These are phyloP conservation scores for Sugiyamaella novakii DNA, from an alignment of 1,139 yeast genomes.

Conservation along the genomic window DNA sequence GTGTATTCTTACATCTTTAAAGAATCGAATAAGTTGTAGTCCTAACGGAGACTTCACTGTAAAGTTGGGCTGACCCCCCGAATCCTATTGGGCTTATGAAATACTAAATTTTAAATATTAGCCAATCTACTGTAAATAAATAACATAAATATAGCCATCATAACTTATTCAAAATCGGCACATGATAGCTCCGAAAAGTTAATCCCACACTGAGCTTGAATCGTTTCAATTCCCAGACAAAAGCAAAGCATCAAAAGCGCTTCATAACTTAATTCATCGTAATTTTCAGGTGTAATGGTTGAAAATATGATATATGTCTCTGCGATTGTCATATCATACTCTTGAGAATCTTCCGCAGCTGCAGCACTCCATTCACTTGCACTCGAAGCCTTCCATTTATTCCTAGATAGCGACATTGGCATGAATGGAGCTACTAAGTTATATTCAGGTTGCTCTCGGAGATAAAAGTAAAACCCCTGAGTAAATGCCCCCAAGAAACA, in stretches of 20 bases:
- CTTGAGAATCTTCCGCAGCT: background rate
- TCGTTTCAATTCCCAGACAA: slow-evolving; percentile 12
- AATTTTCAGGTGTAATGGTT: background rate
- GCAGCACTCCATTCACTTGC: slow-evolving; percentile 14
- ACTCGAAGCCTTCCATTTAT: slow-evolving; percentile 13
- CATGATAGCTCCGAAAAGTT: too few relatives aligned
- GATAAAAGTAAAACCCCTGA: slow-evolving; percentile 15
- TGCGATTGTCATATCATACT: slow-evolving; percentile 13
- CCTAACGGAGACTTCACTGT: too few relatives aligned
- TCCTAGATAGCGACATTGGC: slow-evolving; percentile 17
- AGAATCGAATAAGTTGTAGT: too few relatives aligned
- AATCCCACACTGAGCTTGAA: slow-evolving; percentile 5
- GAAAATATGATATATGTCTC: slow-evolving; percentile 7
- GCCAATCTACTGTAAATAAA: too few relatives aligned
- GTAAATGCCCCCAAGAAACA: slow-evolving; percentile 16
- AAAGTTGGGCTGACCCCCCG: too few relatives aligned
- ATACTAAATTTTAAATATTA: too few relatives aligned
- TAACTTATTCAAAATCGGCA: too few relatives aligned
- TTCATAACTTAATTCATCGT: slow-evolving; percentile 11
- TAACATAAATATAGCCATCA: too few relatives aligned
- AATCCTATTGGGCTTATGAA: too few relatives aligned
- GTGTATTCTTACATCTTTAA: too few relatives aligned
- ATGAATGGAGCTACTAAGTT: slow-evolving; percentile 16
- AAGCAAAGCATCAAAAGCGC: slow-evolving; percentile 14
- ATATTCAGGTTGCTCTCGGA: slow-evolving; percentile 16